Base-by-base conservation (phyloP, 345 rosid genomes). In the Lumnitzera littorea region DNA sequence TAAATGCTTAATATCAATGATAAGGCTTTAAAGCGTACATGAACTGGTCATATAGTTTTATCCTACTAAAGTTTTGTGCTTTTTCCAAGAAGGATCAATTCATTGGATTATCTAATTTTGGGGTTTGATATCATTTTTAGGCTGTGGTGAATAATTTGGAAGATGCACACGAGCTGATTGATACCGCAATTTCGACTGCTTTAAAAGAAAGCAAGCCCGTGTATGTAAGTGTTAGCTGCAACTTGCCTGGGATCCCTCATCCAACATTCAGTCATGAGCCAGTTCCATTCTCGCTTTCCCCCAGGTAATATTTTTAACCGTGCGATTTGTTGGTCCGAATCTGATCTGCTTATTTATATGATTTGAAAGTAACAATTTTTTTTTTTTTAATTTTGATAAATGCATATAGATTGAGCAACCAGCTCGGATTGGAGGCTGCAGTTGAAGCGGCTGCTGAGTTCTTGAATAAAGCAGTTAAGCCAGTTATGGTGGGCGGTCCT, bases 131-230 rank as follows among this genome's bases (percentile, higher is more conserved):
- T 16, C 31, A 47, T 62, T 36, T 20, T 13, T 56, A 88, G 96
- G 91, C 91, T 20, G 80, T 88, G 71, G 86, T 85, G 73, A 88
- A 81, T 67, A 74, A 88, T 72, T 75, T 88, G 82, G 91, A 84
- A 20, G 91, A 85, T 63, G 96, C 91, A 0, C 96, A 88, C 53
- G 89, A 85, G 65, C 61, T 62, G 76, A 81, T 88, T 5, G 96
- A 88, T 53, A 80, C 96, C 13, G 91, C 96, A 0, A 81, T 88
- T 52, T 84, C 89, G 12, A 88, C 87, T 49, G 75, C 91, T 58
- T 72, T 88, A 76, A 85, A 81, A 75, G 91, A 83, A 71, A 83
- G 91, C 87, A 88, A 88, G 70, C 96, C 91, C 20, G 91, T 88
- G 62, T 88, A 88, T 67, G 82, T 88, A 60, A 88, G 89, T 62